phyloP scores from a whole-genome alignment of 257 asterid species.

The Primulina eburnea region DNA sequence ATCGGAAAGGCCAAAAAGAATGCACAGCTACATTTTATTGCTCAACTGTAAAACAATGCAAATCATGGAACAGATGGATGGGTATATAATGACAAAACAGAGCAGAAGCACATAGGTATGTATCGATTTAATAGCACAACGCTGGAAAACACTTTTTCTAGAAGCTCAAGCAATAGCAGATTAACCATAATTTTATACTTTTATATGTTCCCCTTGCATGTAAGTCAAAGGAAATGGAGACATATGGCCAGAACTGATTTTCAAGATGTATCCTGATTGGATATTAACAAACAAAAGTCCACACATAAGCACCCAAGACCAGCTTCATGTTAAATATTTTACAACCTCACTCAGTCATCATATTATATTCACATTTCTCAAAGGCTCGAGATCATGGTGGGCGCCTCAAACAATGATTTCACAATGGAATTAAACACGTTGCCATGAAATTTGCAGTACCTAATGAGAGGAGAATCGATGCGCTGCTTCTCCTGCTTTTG shows the following conservation, averaged over 20 bases:
- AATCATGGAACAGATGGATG: background rate
- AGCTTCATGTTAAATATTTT: too few species aligned
- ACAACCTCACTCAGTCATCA: background rate
- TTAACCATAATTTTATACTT: background rate
- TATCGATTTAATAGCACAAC: background rate
- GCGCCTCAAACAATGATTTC: too few species aligned
- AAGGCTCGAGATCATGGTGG: background rate
- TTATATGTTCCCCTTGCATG: background rate
- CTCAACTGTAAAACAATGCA: background rate
- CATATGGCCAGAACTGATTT: too few species aligned
- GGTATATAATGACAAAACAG: background rate
- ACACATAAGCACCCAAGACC: too few species aligned
- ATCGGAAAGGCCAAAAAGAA: background rate
- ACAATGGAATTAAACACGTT: too few species aligned
- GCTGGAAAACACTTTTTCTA: background rate
- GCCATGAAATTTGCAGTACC: slow-evolving; percentile 38
- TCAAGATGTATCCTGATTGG: too few species aligned
- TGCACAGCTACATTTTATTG: background rate
- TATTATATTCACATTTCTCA: background rate
- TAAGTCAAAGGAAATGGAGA: too few species aligned
- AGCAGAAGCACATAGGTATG: background rate
- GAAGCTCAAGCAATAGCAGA: background rate
- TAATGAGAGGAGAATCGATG: slow-evolving; percentile 79
- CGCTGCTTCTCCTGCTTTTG: slow-evolving; percentile 64
- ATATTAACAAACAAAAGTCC: too few species aligned